These are phyloP conservation scores for Durusdinium trenchii DNA, from an alignment of 73 alveolate genomes.

Conservation along the genomic window DNA sequence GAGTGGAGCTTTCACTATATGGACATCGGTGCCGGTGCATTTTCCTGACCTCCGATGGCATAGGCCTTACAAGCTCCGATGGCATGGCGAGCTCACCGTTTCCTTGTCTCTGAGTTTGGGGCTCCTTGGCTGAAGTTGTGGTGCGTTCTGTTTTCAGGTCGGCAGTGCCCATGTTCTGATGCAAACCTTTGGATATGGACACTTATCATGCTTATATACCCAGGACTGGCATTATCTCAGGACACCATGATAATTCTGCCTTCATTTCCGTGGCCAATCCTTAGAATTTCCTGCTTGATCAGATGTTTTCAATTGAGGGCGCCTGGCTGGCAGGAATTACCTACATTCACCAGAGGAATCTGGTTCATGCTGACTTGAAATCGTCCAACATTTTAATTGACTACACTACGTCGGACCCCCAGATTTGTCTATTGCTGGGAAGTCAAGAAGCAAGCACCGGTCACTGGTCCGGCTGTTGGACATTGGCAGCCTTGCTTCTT, in stretches of 20 bases:
- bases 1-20: too few species aligned
- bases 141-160: neutral
- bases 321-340: slow-evolving; percentile 51
- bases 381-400: slow-evolving; percentile 77
- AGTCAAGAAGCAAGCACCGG: neutral
- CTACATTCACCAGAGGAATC: slow-evolving; percentile 64
- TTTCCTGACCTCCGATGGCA: neutral
- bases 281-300: neutral
- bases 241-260: neutral
- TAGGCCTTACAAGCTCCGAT: slow-evolving; percentile 92
- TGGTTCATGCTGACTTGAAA: slow-evolving; percentile 94
- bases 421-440: neutral
- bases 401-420: slow-evolving; percentile 57
- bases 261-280: neutral
- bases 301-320: neutral
- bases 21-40: too few species aligned
- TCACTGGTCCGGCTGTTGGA: neutral
- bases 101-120: slow-evolving; percentile 85
- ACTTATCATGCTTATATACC: too few species aligned
- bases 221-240: slow-evolving; percentile 93
- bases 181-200: neutral
- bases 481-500: neutral
- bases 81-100: slow-evolving; percentile 94
- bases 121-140: slow-evolving; percentile 56
- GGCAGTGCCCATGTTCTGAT: too few species aligned